Percentiles rank a stretch among this genome's conserved stretches.
phyloP scores from a whole-genome alignment of 495 filamentous ascomycete genomes.

The Saxophila tyrrhenica region DNA sequence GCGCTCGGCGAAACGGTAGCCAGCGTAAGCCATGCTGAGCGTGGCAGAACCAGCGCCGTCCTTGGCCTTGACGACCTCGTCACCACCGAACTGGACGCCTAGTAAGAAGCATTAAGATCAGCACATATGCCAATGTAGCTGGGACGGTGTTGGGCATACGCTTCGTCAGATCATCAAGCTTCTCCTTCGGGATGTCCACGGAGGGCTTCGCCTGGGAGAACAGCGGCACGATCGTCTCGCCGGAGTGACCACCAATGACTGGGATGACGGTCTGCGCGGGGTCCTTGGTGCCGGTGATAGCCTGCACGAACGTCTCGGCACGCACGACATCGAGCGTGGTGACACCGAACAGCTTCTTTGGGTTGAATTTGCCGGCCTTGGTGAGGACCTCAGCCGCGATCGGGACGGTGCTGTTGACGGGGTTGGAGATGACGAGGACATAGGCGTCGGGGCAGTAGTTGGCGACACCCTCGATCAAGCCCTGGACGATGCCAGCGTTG shows the following conservation, averaged over 20 bases:
- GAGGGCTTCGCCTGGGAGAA: constrained; percentile 80
- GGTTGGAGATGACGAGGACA: constrained; percentile 95
- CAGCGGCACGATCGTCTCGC: constrained; percentile 93
- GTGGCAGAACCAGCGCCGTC: constrained; percentile 90
- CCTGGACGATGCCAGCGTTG: constrained; percentile 26
- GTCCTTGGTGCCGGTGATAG: constrained; percentile 68
- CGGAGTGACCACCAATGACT: constrained; percentile 93
- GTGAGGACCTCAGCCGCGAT: constrained; percentile 96
- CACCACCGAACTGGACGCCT: constrained; percentile 94
- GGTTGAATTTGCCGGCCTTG: constrained; percentile 80
- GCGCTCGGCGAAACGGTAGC: constrained; percentile 87
- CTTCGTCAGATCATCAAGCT: constrained; percentile 76
- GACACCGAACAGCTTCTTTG: constrained; percentile 91
- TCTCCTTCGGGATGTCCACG: constrained; percentile 72
- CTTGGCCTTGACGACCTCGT: constrained; percentile 98
- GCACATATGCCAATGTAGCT: no score
- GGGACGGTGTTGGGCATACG: constrained; percentile 40
- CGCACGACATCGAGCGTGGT: constrained; percentile 97
- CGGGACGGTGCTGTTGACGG: constrained; percentile 96
- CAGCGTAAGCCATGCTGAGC: constrained; percentile 94
- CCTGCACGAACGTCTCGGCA: constrained; percentile 89
- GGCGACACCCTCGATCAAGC: constrained; percentile 69
- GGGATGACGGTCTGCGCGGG: constrained; percentile 73
- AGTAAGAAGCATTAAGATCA: background rate
- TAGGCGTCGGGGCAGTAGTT: constrained; percentile 82